Percentiles rank a stretch among this genome's conserved stretches.
Conservation (phyloP, 345 rosid species). For the Garcia nutans region DNA sequence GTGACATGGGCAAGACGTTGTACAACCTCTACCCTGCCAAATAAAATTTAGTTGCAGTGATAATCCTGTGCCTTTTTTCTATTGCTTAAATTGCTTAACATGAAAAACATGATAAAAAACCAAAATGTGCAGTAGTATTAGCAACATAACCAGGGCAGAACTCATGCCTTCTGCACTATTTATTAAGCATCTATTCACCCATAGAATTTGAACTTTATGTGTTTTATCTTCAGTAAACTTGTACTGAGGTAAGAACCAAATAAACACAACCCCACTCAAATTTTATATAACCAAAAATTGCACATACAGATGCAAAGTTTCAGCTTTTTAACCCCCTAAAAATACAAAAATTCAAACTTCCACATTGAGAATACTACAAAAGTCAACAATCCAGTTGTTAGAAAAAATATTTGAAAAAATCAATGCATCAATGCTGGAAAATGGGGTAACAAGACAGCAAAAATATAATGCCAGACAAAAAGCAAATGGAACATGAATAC, state of each 20-base stretch:
- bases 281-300: not conserved
- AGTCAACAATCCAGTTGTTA: not conserved
- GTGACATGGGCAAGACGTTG: slow-evolving; percentile 87
- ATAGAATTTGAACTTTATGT: not conserved
- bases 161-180: slow-evolving; percentile 1
- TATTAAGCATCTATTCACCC: slow-evolving; percentile 7
- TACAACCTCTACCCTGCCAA: slow-evolving; percentile 71
- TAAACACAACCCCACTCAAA: not conserved
- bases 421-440: slow-evolving; percentile 5
- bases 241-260: not conserved
- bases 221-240: slow-evolving; percentile 9
- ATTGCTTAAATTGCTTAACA: slow-evolving; percentile 8
- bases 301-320: not conserved
- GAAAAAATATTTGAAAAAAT: not conserved
- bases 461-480: slow-evolving; percentile 11
- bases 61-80: not conserved
- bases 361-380: not conserved
- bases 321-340: not conserved
- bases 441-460: not conserved
- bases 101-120: slow-evolving; percentile 6
- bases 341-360: not conserved
- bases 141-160: slow-evolving; percentile 6
- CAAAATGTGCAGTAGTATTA: not conserved
- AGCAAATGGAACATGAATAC: slow-evolving; percentile 15
- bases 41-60: slow-evolving; percentile 17